A percentile compares a stretch with the other conserved stretches of the same genome.
Conservation (phyloP, 768 basidiomycete genomes). For the Lactarius quietus region DNA sequence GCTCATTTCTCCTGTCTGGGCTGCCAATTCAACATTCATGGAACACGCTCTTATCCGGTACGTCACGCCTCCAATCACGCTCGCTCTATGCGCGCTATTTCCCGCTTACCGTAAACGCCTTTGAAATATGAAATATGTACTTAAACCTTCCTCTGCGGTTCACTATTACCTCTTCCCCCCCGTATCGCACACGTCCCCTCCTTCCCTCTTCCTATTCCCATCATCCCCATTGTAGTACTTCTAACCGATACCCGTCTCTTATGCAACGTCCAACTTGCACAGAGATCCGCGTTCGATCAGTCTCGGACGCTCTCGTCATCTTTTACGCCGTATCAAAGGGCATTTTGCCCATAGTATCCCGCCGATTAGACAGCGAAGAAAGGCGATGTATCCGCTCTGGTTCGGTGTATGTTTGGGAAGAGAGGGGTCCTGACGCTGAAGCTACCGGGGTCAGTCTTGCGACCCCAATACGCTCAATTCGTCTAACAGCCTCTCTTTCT, state of each 20-base stretch:
- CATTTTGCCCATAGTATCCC: slow-evolving; percentile 60
- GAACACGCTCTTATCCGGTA: slow-evolving; percentile 25
- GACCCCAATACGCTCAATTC: too few relatives aligned
- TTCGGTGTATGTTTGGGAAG: slow-evolving; percentile 81
- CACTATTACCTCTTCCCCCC: slow-evolving; percentile 12
- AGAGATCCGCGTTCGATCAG: slow-evolving; percentile 57
- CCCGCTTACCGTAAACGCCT: slow-evolving; percentile 27
- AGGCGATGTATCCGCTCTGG: slow-evolving; percentile 66
- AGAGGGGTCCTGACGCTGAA: slow-evolving; percentile 64
- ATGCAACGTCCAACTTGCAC: slow-evolving; percentile 72
- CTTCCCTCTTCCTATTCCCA: neutral
- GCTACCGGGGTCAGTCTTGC: slow-evolving; percentile 49
- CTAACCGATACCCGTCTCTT: neutral
- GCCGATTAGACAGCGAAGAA: slow-evolving; percentile 74
- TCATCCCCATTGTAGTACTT: slow-evolving; percentile 7
- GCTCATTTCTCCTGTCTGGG: slow-evolving; percentile 22
- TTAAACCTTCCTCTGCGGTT: slow-evolving; percentile 19
- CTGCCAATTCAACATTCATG: slow-evolving; percentile 24
- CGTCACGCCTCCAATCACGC: slow-evolving; percentile 18
- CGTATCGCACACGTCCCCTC: neutral
- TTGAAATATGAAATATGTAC: slow-evolving; percentile 19
- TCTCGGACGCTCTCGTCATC: slow-evolving; percentile 66
- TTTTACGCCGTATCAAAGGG: slow-evolving; percentile 65
- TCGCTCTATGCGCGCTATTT: slow-evolving; percentile 11
- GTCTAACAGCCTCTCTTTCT: neutral